A percentile compares a stretch with the other conserved stretches of the same genome.
Conservation (phyloP, 1,284 basidiomycete species). For the Leccinum colubrinum region DNA sequence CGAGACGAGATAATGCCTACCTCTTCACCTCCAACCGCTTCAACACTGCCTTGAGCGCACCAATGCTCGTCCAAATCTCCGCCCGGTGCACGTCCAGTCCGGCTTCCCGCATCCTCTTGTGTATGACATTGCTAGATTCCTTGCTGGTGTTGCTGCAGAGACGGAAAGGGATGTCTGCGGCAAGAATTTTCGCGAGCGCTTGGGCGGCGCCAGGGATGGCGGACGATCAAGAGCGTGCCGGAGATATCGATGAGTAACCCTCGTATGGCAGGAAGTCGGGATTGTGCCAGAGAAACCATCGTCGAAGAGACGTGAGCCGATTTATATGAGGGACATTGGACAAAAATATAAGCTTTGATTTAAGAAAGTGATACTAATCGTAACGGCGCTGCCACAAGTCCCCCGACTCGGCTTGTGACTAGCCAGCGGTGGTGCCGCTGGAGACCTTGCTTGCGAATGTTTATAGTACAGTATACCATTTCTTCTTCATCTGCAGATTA, state of each 20-base stretch:
- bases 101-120: constrained; percentile 43
- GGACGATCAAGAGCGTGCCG: constrained; percentile 58
- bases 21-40: constrained; percentile 38
- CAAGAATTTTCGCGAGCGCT: constrained; percentile 49
- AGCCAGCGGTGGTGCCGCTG: too few species aligned
- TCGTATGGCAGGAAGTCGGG: constrained; percentile 37
- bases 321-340: too few species aligned
- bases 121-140: constrained; percentile 49
- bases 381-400: too few species aligned
- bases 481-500: too few species aligned
- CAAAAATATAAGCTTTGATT: too few species aligned
- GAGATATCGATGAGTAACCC: constrained; percentile 69
- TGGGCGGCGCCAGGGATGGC: constrained; percentile 48
- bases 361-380: too few species aligned
- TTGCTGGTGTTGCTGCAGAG: constrained; percentile 64
- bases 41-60: constrained; percentile 53
- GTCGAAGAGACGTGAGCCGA: neutral
- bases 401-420: too few species aligned
- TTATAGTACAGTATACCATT: too few species aligned
- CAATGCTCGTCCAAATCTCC: constrained; percentile 59
- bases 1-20: constrained; percentile 29
- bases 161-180: constrained; percentile 50
- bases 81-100: constrained; percentile 45
- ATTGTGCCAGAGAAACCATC: neutral
- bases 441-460: too few species aligned